Evolutionary conservation across 2,329 filamentous ascomycete genomes (phyloP), one percentile per base, ranked within the genome.

Genomic region (Aspergillus pseudoviridinutans): DNA sequence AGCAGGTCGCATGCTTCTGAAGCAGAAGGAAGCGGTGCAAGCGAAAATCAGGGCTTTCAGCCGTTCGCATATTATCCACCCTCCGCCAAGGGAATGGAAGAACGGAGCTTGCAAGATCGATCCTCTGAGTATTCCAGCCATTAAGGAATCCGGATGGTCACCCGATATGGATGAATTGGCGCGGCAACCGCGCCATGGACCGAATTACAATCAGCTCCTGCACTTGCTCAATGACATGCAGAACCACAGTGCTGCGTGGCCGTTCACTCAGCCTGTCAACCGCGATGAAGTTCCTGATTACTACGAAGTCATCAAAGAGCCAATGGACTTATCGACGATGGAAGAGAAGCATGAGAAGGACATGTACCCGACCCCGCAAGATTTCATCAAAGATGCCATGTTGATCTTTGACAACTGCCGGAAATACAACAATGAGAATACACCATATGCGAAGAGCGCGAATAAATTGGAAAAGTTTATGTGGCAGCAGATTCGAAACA

Each of bases 231-330:
- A 95, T 74, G 91, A 96, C 70, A 85, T 97, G 75, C 92, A 97
- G 73, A 97, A 97, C 72, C 92, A 96, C 76, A 87, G 87, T 65
- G 88, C 90, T 7, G 90, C 92, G 0, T 99, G 94, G 94, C 94
- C 94, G 0, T 99, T 99, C 80, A 83, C 94, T 32, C 85, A 91
- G 27, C 93, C 94, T 0, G 94, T 99, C 64, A 97, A 95, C 72
- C 87, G 89, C 64, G 94, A 99, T 68, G 94, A 97, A 64, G 94
- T 99, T 0, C 87, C 91, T n/a, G 94, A 99, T 74, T 99, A 99
- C 78, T 97, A 97, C 79, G 91, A 96, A 58, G 92, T 97, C 60
- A 99, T 99, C 79, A 92, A 92, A 71, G 90, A 96, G 73, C 94
- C 94, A 38, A 99, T 99, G 94, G 94, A 97, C 71, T 81, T 97